These are phyloP conservation scores for Priceomyces carsonii DNA, from an alignment of 805 yeast genomes.

Conservation along the genomic window DNA sequence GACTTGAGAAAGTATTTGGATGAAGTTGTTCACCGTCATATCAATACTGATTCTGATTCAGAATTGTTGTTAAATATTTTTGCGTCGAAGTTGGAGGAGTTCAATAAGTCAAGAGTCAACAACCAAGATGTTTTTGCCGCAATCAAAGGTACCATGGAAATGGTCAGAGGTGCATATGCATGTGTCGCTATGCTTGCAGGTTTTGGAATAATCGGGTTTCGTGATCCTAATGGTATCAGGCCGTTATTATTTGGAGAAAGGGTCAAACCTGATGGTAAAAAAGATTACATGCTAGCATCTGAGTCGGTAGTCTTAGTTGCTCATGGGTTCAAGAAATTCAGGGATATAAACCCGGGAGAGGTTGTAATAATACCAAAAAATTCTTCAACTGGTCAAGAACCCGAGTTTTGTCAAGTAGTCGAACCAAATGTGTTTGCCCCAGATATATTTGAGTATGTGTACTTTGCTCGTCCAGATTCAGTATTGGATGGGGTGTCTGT, in stretches of 20 bases:
- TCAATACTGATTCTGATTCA: constrained; percentile 95
- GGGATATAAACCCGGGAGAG: constrained; percentile 92
- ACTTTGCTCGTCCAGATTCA: constrained; percentile 96
- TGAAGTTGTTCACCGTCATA: constrained; percentile 93
- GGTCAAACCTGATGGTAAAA: constrained; percentile 59
- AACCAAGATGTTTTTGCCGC: constrained; percentile 88
- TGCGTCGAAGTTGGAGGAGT: constrained; percentile 87
- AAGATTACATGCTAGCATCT: constrained; percentile 92
- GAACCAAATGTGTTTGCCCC: constrained; percentile 82
- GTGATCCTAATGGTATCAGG: constrained; percentile 97
- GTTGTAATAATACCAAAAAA: constrained; percentile 90
- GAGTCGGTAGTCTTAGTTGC: constrained; percentile 95
- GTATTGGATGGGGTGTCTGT: constrained; percentile 97
- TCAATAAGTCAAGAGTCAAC: constrained; percentile 91
- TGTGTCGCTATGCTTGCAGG: constrained; percentile 96
- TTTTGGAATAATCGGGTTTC: constrained; percentile 89
- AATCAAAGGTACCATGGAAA: constrained; percentile 73
- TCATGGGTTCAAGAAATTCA: constrained; percentile 75
- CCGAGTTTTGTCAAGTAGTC: constrained; percentile 86
- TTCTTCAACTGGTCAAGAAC: constrained; percentile 47
- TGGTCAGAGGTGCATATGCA: constrained; percentile 95
- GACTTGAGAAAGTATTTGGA: constrained; percentile 80
- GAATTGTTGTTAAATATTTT: constrained; percentile 87
- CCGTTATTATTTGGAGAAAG: constrained; percentile 90
- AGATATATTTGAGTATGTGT: constrained; percentile 95